These are phyloP conservation scores for Keqinozyma sinolaborantium DNA, from an alignment of 1,139 yeast genomes.

Conservation along the genomic window DNA sequence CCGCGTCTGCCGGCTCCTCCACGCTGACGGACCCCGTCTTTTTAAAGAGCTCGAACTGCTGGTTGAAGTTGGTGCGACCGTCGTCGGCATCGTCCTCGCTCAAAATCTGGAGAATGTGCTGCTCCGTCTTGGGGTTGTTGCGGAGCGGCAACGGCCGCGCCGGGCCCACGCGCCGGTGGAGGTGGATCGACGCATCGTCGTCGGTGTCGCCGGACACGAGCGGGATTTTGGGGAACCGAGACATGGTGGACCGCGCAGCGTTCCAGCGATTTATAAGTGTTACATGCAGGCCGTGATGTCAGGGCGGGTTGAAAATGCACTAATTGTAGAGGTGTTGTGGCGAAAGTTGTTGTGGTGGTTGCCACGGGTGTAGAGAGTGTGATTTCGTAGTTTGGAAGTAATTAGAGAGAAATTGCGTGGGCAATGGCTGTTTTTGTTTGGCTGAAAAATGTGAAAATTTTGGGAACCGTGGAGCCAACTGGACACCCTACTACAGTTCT, in stretches of 20 bases:
- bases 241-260: no score
- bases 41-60: constrained; percentile 13
- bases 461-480: no score
- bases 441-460: no score
- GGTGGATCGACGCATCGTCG: constrained; percentile 43
- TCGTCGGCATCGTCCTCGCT: constrained; percentile 8
- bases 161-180: constrained; percentile 35
- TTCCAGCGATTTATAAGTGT: no score
- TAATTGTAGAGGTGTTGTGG: constrained; percentile 1
- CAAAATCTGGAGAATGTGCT: constrained; percentile 12
- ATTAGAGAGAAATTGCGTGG: no score
- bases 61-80: constrained; percentile 11
- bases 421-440: no score
- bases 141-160: constrained; percentile 28
- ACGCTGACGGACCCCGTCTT: constrained; percentile 4
- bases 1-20: neutral
- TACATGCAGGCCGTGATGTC: neutral
- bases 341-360: no score
- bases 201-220: constrained; percentile 38
- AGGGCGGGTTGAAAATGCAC: neutral
- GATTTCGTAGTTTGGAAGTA: no score
- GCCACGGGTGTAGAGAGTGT: no score
- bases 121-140: constrained; percentile 5
- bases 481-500: no score
- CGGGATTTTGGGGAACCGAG: constrained; percentile 36